Evolutionary conservation across 2,329 filamentous ascomycete species (phyloP).

Genomic region (Aspergillus costaricaensis): DNA sequence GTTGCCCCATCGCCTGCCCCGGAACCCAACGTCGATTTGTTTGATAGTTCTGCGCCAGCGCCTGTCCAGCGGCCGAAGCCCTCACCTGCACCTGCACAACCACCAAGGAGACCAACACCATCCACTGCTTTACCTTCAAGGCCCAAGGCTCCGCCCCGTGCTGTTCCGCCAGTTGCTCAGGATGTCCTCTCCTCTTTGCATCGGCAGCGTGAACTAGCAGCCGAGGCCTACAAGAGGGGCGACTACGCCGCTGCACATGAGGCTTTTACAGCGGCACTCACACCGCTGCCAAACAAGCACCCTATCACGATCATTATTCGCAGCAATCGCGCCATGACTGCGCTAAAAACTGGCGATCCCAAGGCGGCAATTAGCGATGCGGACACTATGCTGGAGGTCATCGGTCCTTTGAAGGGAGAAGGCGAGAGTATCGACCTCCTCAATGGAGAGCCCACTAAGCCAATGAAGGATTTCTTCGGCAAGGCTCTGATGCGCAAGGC

Average conservation of each 20-base stretch:
- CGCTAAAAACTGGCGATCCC: constrained; percentile 86
- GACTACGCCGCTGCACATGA: constrained; percentile 86
- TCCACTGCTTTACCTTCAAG: constrained; percentile 48
- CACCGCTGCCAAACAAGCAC: constrained; percentile 72
- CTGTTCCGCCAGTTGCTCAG: constrained; percentile 65
- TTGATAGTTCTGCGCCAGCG: constrained; percentile 52
- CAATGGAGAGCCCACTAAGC: constrained; percentile 66
- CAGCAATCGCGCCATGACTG: constrained; percentile 86
- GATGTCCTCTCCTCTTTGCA: constrained; percentile 73
- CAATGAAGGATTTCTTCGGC: constrained; percentile 90
- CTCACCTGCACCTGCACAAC: constrained; percentile 37
- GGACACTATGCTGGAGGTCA: constrained; percentile 75
- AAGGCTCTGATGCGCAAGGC: constrained; percentile 94
- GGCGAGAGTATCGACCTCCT: constrained; percentile 75
- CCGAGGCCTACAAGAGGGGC: constrained; percentile 88
- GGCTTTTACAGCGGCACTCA: constrained; percentile 76
- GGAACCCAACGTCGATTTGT: constrained; percentile 62
- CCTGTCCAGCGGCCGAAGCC: constrained; percentile 34
- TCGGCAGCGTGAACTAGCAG: constrained; percentile 76
- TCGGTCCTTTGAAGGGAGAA: constrained; percentile 76
- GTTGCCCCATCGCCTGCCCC: constrained; percentile 48
- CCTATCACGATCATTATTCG: constrained; percentile 85
- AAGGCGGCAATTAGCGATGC: constrained; percentile 85
- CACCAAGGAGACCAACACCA: constrained; percentile 45
- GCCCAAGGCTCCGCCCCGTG: constrained; percentile 52